A percentile compares a stretch with the other conserved stretches of the same genome.
phyloP scores from a whole-genome alignment of 208 protist genomes.

The Borovskyia barvae region DNA sequence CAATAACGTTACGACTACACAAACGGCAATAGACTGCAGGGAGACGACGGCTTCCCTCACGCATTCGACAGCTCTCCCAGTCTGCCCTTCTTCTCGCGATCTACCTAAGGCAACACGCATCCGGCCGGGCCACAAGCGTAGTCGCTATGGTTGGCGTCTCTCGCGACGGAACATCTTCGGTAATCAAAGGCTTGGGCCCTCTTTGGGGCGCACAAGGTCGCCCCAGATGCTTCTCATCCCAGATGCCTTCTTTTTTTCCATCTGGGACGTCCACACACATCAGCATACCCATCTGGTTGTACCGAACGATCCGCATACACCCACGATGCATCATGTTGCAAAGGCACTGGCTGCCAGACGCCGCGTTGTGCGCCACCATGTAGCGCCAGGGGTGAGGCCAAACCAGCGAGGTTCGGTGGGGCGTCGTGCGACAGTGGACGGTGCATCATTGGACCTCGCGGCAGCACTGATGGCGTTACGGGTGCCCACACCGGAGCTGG shows the following conservation, averaged over 20 bases:
- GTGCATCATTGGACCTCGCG: background rate
- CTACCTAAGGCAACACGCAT: background rate
- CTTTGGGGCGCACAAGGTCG: too few relatives aligned
- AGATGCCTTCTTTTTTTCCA: conserved; percentile 48
- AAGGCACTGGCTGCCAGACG: conserved; percentile 4
- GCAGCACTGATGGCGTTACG: conserved; percentile 4
- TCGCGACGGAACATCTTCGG: too few relatives aligned
- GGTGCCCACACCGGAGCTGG: conserved; percentile 19
- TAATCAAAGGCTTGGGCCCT: too few relatives aligned
- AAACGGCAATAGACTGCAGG: background rate
- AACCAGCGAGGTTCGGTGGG: too few relatives aligned
- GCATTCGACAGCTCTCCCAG: background rate
- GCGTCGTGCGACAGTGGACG: too few relatives aligned
- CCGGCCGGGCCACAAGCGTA: too few relatives aligned
- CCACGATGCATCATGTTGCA: conserved; percentile 2
- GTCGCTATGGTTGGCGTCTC: too few relatives aligned
- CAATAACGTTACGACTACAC: background rate
- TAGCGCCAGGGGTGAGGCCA: too few relatives aligned
- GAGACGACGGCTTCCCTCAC: background rate
- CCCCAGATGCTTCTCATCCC: conserved; percentile 22
- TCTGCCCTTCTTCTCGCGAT: background rate
- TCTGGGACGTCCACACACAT: conserved; percentile 45
- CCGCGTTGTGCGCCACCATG: too few relatives aligned
- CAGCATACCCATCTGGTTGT: conserved; percentile 51
- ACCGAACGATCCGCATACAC: conserved; percentile 28